A percentile compares a stretch with the other conserved stretches of the same genome.
These are phyloP conservation scores for Monosporascus ibericus DNA, from an alignment of 2,329 filamentous ascomycete species.

Conservation along the genomic window DNA sequence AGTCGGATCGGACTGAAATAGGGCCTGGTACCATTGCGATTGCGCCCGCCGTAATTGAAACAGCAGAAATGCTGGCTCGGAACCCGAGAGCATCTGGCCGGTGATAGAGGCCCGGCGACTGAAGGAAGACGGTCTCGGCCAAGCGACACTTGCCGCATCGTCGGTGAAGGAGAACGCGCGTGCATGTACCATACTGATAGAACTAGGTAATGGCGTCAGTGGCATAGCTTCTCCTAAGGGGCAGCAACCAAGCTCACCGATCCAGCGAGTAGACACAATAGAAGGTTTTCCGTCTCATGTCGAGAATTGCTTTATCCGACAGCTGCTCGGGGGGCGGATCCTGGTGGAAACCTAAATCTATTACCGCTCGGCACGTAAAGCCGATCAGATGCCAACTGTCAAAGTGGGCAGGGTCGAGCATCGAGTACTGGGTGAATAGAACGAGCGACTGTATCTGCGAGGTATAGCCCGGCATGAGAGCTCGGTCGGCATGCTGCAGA, in stretches of 20 bases:
- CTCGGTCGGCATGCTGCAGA: conserved; percentile 71
- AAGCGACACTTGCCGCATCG: conserved; percentile 74
- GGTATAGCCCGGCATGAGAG: conserved; percentile 78
- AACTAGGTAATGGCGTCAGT: conserved; percentile 7
- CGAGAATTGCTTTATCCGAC: conserved; percentile 62
- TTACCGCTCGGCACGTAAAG: conserved; percentile 77
- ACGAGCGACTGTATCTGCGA: conserved; percentile 83
- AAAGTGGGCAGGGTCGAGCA: conserved; percentile 85
- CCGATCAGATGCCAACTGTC: conserved; percentile 93
- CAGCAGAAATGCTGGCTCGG: conserved; percentile 68
- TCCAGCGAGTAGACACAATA: conserved; percentile 89
- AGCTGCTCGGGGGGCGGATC: conserved; percentile 70
- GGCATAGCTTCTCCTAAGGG: background rate
- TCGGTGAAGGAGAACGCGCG: conserved; percentile 92
- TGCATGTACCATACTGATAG: conserved; percentile 82
- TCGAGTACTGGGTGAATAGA: conserved; percentile 81
- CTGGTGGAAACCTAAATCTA: conserved; percentile 90
- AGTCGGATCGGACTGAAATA: conserved; percentile 72
- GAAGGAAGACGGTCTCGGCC: conserved; percentile 51
- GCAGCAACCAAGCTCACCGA: conserved; percentile 45
- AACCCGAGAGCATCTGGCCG: conserved; percentile 41
- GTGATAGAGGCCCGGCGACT: conserved; percentile 36
- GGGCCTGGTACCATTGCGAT: conserved; percentile 82
- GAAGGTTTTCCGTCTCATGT: conserved; percentile 77
- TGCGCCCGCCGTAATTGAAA: conserved; percentile 81